These are phyloP conservation scores for Chlorella sp. DNA, from an alignment of 139 green algal species.

Conservation along the genomic window DNA sequence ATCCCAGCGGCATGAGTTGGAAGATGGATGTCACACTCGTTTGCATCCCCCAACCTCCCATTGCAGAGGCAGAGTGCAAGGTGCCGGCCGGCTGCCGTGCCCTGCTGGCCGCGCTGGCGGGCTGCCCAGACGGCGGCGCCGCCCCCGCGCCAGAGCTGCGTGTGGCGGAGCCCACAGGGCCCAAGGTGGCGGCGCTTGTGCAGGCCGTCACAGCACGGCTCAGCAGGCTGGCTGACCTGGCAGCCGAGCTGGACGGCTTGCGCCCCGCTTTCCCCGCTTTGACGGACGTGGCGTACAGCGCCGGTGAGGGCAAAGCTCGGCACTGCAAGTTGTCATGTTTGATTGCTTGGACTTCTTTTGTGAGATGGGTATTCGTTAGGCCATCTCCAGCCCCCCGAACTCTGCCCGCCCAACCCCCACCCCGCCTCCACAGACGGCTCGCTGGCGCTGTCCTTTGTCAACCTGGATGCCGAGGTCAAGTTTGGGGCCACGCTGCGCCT, in stretches of 20 bases:
- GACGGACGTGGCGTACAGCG: slow-evolving; percentile 2
- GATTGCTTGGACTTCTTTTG: neutral
- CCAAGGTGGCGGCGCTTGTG: slow-evolving; percentile 19
- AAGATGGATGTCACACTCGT: neutral
- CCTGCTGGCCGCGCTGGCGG: slow-evolving; percentile 19
- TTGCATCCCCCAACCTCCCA: neutral
- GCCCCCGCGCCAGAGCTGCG: neutral
- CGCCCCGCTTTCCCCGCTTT: slow-evolving; percentile 24
- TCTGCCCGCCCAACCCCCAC: neutral
- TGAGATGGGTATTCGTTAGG: no score
- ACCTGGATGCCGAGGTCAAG: slow-evolving; percentile 38
- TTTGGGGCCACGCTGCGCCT: slow-evolving; percentile 25
- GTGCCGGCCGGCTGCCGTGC: slow-evolving; percentile 4
- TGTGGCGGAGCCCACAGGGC: neutral
- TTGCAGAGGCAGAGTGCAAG: slow-evolving; percentile 1
- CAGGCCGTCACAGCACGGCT: slow-evolving; percentile 6
- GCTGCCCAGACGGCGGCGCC: neutral
- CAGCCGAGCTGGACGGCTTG: slow-evolving; percentile 37
- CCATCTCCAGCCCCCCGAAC: neutral
- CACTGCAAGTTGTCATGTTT: neutral
- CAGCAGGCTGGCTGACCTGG: slow-evolving; percentile 32
- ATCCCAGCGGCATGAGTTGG: no score
- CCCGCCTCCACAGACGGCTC: neutral
- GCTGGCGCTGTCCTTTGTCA: slow-evolving; percentile 21
- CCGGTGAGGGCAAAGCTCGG: neutral